Evolutionary conservation across 2,329 filamentous ascomycete species (phyloP).

Genomic region (Bipolaris oryzae): DNA sequence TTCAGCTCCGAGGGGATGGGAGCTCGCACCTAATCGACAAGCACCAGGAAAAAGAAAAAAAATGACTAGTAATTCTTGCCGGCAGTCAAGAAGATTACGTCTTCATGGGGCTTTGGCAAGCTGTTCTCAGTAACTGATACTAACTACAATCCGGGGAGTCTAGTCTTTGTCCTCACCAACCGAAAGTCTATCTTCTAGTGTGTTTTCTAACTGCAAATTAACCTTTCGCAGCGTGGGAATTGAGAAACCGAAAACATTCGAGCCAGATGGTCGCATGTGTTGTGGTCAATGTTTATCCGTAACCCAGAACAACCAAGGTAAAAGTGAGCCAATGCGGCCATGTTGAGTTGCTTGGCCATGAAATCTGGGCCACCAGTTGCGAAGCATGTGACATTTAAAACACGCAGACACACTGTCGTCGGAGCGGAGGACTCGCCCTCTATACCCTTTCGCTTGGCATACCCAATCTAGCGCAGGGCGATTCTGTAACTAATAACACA

Average conservation of each 20-base stretch:
- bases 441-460: neutral
- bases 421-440: neutral
- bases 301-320: constrained; percentile 41
- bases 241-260: constrained; percentile 39
- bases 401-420: neutral
- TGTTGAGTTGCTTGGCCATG: constrained; percentile 48
- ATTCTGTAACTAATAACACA: no score
- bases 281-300: constrained; percentile 29
- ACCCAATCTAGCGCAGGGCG: no score
- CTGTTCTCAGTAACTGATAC: neutral
- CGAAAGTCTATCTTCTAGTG: constrained; percentile 43
- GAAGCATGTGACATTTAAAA: constrained; percentile 30
- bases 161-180: neutral
- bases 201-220: no score
- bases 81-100: neutral
- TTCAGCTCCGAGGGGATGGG: neutral
- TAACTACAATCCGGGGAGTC: neutral
- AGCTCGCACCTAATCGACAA: neutral
- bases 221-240: constrained; percentile 51
- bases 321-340: constrained; percentile 43
- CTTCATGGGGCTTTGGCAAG: neutral
- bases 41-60: neutral
- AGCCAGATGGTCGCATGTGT: constrained; percentile 53
- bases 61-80: neutral
- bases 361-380: constrained; percentile 41